Evolutionary conservation across 1,284 basidiomycete species (phyloP).

Genomic region (Cryptococcus sp.): DNA sequence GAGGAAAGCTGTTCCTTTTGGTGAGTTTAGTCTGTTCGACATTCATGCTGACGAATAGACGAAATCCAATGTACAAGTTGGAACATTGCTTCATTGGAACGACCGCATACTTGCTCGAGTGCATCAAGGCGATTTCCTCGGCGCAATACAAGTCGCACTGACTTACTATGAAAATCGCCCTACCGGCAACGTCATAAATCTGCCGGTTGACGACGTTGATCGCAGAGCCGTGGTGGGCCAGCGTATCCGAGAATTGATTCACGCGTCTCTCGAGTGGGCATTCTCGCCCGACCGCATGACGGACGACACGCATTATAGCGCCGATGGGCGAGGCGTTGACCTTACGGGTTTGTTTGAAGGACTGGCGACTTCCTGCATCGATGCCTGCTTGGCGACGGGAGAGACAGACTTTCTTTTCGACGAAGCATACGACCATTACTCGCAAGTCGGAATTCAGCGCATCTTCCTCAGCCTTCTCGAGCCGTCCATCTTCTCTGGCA

Average conservation of each 20-base stretch:
- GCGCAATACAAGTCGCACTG: constrained; percentile 82
- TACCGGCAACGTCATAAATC: constrained; percentile 82
- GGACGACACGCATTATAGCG: constrained; percentile 78
- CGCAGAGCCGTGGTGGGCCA: constrained; percentile 70
- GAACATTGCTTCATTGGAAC: constrained; percentile 91
- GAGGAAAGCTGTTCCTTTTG: constrained; percentile 86
- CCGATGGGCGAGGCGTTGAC: constrained; percentile 87
- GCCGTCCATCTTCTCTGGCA: constrained; percentile 74
- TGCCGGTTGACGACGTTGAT: constrained; percentile 67
- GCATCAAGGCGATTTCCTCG: constrained; percentile 81
- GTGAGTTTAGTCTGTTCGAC: constrained; percentile 58
- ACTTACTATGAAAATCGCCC: constrained; percentile 80
- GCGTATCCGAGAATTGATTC: constrained; percentile 79
- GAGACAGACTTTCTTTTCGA: constrained; percentile 88
- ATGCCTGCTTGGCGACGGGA: constrained; percentile 76
- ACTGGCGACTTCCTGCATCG: constrained; percentile 76
- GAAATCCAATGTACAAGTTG: constrained; percentile 67
- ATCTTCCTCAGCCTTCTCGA: constrained; percentile 87
- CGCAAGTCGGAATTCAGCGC: constrained; percentile 77
- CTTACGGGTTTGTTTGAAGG: constrained; percentile 86
- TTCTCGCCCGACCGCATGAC: constrained; percentile 93
- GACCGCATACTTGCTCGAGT: constrained; percentile 85
- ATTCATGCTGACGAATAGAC: constrained; percentile 39
- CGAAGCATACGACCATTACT: constrained; percentile 87
- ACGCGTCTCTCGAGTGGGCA: constrained; percentile 81